These are phyloP conservation scores for Raphanus hybrid DNA, from an alignment of 441 rosid species.

Conservation along the genomic window DNA sequence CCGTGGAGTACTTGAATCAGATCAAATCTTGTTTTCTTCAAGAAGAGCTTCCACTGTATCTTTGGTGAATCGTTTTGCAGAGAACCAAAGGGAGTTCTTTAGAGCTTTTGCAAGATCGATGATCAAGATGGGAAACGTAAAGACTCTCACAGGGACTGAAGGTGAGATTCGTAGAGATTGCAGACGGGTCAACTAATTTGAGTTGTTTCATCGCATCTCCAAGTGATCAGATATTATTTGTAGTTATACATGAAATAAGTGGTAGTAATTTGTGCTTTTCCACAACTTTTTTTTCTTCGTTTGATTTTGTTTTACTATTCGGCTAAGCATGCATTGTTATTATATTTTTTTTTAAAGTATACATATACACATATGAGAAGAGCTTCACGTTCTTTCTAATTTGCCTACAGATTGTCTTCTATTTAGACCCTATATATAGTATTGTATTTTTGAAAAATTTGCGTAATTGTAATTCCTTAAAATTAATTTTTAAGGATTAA, in stretches of 20 bases:
- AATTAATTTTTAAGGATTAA: no score
- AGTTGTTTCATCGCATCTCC: conserved; percentile 3
- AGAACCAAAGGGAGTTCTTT: conserved; percentile 41
- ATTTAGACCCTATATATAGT: neutral
- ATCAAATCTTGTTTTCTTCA: conserved; percentile 57
- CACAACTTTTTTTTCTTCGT: neutral
- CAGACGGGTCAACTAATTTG: conserved; percentile 46
- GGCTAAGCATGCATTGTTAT: neutral
- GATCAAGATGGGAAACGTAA: conserved; percentile 65
- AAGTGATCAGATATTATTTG: neutral
- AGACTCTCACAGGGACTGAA: conserved; percentile 48
- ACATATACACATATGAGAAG: neutral
- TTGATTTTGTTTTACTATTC: neutral
- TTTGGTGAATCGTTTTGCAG: conserved; percentile 52
- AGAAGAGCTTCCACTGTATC: conserved; percentile 46
- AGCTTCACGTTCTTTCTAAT: neutral
- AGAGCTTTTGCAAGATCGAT: conserved; percentile 50
- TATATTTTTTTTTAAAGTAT: neutral
- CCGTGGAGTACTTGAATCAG: conserved; percentile 58
- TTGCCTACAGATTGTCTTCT: neutral
- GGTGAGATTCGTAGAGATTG: conserved; percentile 65
- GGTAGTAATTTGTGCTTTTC: neutral
- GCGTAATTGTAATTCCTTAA: neutral
- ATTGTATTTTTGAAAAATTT: neutral
- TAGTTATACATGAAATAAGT: no score